Evolutionary conservation across 495 filamentous ascomycete species (phyloP).

Genomic region (Penicillium desertorum): DNA sequence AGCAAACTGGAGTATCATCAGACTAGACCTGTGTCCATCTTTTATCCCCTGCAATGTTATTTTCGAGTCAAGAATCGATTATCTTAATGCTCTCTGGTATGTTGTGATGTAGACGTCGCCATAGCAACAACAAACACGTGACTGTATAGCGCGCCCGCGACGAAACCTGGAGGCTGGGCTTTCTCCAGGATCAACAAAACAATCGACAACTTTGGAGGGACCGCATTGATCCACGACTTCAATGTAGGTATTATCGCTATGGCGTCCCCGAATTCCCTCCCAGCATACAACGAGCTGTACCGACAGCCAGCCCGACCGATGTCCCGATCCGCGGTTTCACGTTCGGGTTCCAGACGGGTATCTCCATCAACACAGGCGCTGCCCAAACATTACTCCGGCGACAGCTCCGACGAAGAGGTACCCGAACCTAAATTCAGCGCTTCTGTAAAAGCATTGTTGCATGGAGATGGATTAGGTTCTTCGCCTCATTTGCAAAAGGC

Average conservation of each 20-base stretch:
- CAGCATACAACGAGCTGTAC: constrained; percentile 39
- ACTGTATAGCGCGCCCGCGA: constrained; percentile 21
- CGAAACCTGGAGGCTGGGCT: constrained; percentile 25
- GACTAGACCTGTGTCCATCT: background rate
- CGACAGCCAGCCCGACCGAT: constrained; percentile 41
- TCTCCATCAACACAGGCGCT: constrained; percentile 35
- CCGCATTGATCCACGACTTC: constrained; percentile 35
- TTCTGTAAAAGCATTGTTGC: constrained; percentile 71
- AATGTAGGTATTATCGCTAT: constrained; percentile 37
- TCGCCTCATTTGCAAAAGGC: constrained; percentile 51
- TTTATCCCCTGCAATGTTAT: background rate
- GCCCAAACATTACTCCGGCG: constrained; percentile 48
- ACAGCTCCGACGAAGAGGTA: constrained; percentile 73
- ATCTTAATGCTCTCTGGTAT: constrained; percentile 5
- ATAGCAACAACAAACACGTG: constrained; percentile 27
- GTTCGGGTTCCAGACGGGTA: constrained; percentile 42
- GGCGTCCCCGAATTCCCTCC: constrained; percentile 42
- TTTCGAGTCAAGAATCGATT: background rate
- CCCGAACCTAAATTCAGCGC: constrained; percentile 80
- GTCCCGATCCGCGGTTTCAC: constrained; percentile 45
- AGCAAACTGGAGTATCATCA: background rate
- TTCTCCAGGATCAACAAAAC: constrained; percentile 32
- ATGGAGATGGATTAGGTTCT: constrained; percentile 59
- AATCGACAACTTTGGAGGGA: constrained; percentile 27
- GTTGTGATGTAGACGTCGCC: constrained; percentile 23